Evolutionary conservation across 1,284 basidiomycete species (phyloP), one percentile per base, ranked within the genome.

Genomic region (Mycena sp.): DNA sequence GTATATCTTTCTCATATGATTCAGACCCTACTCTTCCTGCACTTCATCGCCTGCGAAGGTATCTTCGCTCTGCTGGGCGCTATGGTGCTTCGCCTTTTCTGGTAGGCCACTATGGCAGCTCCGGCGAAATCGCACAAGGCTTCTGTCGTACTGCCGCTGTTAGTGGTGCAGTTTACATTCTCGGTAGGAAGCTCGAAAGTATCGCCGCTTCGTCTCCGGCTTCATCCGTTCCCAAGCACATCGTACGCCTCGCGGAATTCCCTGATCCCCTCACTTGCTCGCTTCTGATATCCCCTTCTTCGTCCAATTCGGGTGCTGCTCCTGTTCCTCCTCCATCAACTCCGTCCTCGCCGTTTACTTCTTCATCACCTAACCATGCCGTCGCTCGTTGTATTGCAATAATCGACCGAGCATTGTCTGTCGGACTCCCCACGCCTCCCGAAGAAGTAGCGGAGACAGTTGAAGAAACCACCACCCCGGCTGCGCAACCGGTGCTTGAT

Each of bases 51-150:
- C 79, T 95, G 19, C 85, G 89, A 14, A 78, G 82, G 29, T 95
- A 94, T 73, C 83, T 99, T 23, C 86, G 83, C 41, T 94, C 95
- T 1, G 80, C 90, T 14, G 96, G 97, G 1, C 84, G 93, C 30
- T 99, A 98, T 72, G 97, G 97, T 6, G 79, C 92, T 11, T 95
- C 94, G 0, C 90, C 97, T 0, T 99, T 96, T 78, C 86, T 99
- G 16, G 85, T 99, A 5, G 95, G 94, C 0, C 96, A 98, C 71
- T 99, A 98, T 74, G 97, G 97, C 29, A 95, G 96, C 4, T 82
- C 90, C 0, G 95, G 96, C 3, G 96, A 98, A 72, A 88, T 97
- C n/a, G 86, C 92, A 0, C 95, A 98, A 76, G 95, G 94, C 0
- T 98, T 96, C 74, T 97, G 95, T 76, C 93, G 95, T 32, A 87